Conservation (phyloP, 495 filamentous ascomycete species). For the Xylaria acuta region DNA sequence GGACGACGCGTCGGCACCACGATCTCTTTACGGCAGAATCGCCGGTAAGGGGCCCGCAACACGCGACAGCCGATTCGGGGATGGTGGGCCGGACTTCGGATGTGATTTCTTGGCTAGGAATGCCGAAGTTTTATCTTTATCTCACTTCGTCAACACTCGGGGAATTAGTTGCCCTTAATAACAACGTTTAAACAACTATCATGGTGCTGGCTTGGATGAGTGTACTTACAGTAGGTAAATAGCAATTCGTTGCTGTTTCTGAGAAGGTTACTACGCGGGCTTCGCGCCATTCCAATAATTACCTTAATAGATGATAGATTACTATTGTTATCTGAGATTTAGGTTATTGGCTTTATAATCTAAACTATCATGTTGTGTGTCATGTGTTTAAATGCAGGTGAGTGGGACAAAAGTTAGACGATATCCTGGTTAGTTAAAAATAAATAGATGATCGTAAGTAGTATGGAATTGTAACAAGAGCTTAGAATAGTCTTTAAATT, state of each 20-base stretch:
- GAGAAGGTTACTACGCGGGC: not conserved
- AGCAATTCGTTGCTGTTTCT: not conserved
- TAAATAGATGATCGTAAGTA: not conserved
- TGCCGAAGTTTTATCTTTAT: not conserved
- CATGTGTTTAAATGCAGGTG: not conserved
- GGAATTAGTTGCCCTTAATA: not conserved
- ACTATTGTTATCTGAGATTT: not conserved
- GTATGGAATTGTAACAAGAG: too few relatives aligned
- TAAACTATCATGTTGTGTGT: not conserved
- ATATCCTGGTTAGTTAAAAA: not conserved
- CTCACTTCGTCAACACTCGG: not conserved
- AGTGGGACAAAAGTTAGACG: not conserved
- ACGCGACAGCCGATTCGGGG: not conserved
- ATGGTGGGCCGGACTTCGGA: not conserved
- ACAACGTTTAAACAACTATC: not conserved
- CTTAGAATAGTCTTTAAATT: too few relatives aligned
- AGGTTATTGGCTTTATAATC: too few relatives aligned
- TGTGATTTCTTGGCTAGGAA: not conserved
- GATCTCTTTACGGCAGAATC: conserved; percentile 1
- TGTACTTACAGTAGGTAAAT: too few relatives aligned
- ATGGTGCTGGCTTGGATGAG: not conserved
- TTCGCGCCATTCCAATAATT: not conserved
- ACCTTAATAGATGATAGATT: not conserved
- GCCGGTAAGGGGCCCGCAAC: not conserved
- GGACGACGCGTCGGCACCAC: not conserved